Evolutionary conservation across 768 basidiomycete species (phyloP).

Genomic region (Mycena belliarum): DNA sequence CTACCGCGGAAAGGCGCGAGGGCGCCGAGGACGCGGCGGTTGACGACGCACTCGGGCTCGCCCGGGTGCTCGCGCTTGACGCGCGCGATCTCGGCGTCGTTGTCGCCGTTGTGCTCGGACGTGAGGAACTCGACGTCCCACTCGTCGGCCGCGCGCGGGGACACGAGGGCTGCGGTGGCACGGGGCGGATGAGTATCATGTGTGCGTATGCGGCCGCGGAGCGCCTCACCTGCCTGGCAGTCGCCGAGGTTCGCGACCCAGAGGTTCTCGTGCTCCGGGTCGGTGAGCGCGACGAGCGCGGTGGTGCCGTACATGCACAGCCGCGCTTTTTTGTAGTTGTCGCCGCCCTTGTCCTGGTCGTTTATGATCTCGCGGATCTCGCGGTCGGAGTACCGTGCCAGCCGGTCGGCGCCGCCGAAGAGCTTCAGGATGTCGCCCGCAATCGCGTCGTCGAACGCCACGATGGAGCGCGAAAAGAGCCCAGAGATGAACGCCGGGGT

Average conservation of each 20-base stretch:
- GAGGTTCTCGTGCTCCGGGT: conserved; percentile 65
- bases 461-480: conserved; percentile 58
- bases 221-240: conserved; percentile 67
- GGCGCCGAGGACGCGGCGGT: conserved; percentile 72
- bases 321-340: conserved; percentile 64
- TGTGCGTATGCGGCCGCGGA: conserved; percentile 1
- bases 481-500: conserved; percentile 54
- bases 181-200: conserved; percentile 2
- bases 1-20: conserved; percentile 77
- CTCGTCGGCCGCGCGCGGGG: conserved; percentile 42
- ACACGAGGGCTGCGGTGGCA: conserved; percentile 51
- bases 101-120: conserved; percentile 70
- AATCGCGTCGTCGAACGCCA: conserved; percentile 66
- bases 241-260: conserved; percentile 85
- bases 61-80: conserved; percentile 65
- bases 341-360: conserved; percentile 57
- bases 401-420: conserved; percentile 56
- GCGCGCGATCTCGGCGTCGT: conserved; percentile 64
- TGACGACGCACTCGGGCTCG: conserved; percentile 67
- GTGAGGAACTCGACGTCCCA: conserved; percentile 68
- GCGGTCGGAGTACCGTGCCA: conserved; percentile 53
- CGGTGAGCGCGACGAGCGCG: conserved; percentile 70
- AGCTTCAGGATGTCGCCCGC: conserved; percentile 64
- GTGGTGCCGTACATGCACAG: conserved; percentile 83
- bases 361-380: conserved; percentile 63